phyloP scores from a whole-genome alignment of 108 stramenopile species.

The Nitzschia putrida region DNA sequence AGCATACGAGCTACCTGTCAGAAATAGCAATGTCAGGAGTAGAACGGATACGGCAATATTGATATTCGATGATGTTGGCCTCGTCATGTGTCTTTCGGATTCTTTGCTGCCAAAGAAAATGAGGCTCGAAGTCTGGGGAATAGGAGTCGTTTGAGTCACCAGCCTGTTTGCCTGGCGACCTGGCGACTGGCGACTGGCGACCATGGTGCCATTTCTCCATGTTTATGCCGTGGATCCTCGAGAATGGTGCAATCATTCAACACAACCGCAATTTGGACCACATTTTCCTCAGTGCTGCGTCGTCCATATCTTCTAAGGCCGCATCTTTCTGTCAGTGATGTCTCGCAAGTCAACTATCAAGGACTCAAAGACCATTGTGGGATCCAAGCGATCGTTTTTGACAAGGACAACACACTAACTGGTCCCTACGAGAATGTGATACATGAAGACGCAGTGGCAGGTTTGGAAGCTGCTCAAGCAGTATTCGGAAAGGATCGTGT shows the following conservation, averaged over 20 bases:
- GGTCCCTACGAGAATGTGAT: conserved; percentile 82
- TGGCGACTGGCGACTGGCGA: too few species aligned
- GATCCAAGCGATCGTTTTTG: conserved; percentile 81
- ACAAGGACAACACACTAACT: conserved; percentile 95
- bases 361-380: conserved; percentile 75
- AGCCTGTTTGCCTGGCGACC: too few species aligned
- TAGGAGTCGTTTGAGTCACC: too few species aligned
- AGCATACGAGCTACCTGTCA: too few species aligned
- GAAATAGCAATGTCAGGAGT: too few species aligned
- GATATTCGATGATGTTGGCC: too few species aligned
- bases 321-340: conserved; percentile 71
- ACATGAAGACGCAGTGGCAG: conserved; percentile 64
- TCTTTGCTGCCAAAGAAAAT: too few species aligned
- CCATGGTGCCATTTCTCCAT: too few species aligned
- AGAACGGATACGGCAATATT: too few species aligned
- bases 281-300: conserved; percentile 76
- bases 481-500: conserved; percentile 76
- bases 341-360: conserved; percentile 78
- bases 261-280: conserved; percentile 69
- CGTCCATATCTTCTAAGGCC: conserved; percentile 72
- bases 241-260: conserved; percentile 88
- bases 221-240: too few species aligned
- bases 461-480: conserved; percentile 64
- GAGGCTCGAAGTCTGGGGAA: too few species aligned
- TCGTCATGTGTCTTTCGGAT: too few species aligned